Evolutionary conservation across 352 stramenopile species (phyloP), one percentile per base, ranked within the genome.

Genomic region (Pythium oligandrum): DNA sequence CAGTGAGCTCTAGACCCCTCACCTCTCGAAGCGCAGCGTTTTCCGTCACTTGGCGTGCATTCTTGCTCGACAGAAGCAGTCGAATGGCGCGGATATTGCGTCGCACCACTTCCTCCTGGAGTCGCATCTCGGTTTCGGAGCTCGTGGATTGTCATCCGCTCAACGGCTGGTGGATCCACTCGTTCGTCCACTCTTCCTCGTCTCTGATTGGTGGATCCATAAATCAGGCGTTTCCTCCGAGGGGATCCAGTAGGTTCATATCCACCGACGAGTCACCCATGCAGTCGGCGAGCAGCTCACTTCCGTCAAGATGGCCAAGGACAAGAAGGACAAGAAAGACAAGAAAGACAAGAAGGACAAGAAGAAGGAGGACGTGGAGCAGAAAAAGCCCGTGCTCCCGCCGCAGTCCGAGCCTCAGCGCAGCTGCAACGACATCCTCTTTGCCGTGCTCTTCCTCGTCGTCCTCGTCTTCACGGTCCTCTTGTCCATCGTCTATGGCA

Each of bases 351-450:
- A 57, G 31, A 56, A 62, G 48, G 60, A 67, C 10, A 50, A 63
- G 44, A 63, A 53, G 37, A 67, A 62, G 54, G 53, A 67, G 53
- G 60, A 66, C 32, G 11, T 33, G 36, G 59, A 61, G 47, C 33
- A 55, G 43, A 45, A 32, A 36, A 47, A 57, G 44, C 44, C 51
- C 3, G 60, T 67, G 60, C 53, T 63, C 49, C 53, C 60, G 40
- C 60, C 60, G 42, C 60, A 65, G 57, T 70, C 62, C 10, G 57
- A 66, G 40, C 36, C 45, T 12, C 57, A 73, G 55, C 73, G 73
- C 61, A 67, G 78, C 48, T 90, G 79, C 77, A 83, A 90, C 61
- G 79, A 90, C 62, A 58, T 93, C 12, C 70, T 91, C 56, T 89
- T 91, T 49, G 53, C 86, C 8, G 36, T 88, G 35, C 61, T 79